Percentiles rank a stretch among this genome's conserved stretches.
These are phyloP conservation scores for Alternaria consortialis DNA, from an alignment of 2,329 filamentous ascomycete species.

Conservation along the genomic window DNA sequence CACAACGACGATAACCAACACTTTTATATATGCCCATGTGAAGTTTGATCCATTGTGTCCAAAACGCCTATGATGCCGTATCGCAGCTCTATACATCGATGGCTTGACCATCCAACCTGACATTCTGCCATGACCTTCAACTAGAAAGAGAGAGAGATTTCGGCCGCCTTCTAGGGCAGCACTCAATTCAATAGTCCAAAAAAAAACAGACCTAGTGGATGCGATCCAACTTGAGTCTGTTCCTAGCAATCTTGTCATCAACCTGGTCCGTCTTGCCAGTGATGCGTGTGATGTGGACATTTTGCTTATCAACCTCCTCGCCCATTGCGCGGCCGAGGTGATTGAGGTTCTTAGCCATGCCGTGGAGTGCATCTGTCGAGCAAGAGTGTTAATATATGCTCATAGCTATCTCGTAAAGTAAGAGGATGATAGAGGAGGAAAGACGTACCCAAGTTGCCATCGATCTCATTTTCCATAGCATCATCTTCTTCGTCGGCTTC, in stretches of 20 bases:
- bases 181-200: not conserved
- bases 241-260: constrained; percentile 78
- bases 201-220: constrained; percentile 56
- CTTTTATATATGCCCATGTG: fast-evolving
- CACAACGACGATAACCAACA: not conserved
- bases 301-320: constrained; percentile 78
- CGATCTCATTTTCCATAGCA: constrained; percentile 68
- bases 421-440: constrained; percentile 8
- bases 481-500: constrained; percentile 58
- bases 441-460: constrained; percentile 56
- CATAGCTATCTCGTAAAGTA: not conserved
- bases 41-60: not conserved
- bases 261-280: constrained; percentile 84
- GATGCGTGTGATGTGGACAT: constrained; percentile 79
- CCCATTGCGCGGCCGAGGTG: constrained; percentile 77
- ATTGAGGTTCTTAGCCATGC: constrained; percentile 75
- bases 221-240: constrained; percentile 74
- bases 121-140: not conserved
- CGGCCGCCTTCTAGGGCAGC: not conserved
- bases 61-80: not conserved
- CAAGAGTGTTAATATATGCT: not conserved
- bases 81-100: not conserved
- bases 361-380: constrained; percentile 61
- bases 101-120: not conserved
- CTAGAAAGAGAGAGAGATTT: too few relatives aligned